Conservation (phyloP, 257 asterid species). For the Przewalskia tangutica region DNA sequence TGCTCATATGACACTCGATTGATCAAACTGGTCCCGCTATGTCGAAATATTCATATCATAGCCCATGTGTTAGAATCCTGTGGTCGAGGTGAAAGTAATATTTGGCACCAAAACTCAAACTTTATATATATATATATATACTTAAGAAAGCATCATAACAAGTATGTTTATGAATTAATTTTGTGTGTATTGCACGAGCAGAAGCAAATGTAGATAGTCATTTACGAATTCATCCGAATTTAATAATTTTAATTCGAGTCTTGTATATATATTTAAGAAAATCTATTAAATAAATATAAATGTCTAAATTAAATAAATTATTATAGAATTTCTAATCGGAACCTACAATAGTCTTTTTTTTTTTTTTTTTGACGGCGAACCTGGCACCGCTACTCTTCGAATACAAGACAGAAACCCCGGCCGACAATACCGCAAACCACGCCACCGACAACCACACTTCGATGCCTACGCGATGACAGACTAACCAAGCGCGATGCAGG, state of each 20-base stretch:
- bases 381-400: no score
- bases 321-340: background rate
- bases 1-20: background rate
- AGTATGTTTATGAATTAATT: background rate
- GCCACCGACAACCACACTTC: no score
- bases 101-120: background rate
- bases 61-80: background rate
- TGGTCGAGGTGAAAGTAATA: background rate
- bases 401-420: no score
- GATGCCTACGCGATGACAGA: no score
- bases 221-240: background rate
- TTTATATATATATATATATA: background rate
- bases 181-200: background rate
- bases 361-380: no score
- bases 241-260: background rate
- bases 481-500: no score
- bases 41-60: background rate
- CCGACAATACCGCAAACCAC: no score
- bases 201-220: rapidly evolving
- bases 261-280: background rate
- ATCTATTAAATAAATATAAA: no score
- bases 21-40: background rate
- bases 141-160: no score
- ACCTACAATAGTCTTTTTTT: background rate
- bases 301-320: background rate